Conservation (phyloP, 306 rosid species). For the Cajanus cajan region DNA sequence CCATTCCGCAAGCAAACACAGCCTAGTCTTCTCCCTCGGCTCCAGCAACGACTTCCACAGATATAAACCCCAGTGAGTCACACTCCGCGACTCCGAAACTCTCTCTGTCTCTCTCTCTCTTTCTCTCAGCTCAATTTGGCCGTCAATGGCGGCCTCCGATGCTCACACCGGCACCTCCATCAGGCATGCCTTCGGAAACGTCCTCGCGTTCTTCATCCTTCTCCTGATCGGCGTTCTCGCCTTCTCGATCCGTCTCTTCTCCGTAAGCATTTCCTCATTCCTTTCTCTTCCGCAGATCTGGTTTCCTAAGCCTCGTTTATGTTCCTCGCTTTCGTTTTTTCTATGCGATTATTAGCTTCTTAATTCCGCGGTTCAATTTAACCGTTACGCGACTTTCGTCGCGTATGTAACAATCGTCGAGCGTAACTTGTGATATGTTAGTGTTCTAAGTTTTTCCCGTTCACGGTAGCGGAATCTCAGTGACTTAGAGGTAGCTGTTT, state of each 20-base stretch:
- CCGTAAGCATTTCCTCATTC: conserved; percentile 63
- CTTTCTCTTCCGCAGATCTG: conserved; percentile 47
- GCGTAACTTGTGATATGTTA: background rate
- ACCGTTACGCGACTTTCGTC: background rate
- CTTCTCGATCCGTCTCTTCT: conserved; percentile 98
- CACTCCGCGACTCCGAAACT: background rate
- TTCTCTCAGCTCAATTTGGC: conserved; percentile 46
- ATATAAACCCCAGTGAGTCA: conserved; percentile 30
- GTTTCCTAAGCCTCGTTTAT: background rate
- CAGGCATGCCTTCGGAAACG: conserved; percentile 82
- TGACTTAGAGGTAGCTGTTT: background rate
- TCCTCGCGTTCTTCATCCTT: conserved; percentile 82
- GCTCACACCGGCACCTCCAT: conserved; percentile 47
- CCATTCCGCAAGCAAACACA: background rate
- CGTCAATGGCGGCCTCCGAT: conserved; percentile 93
- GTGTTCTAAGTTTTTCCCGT: background rate
- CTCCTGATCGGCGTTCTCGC: conserved; percentile 96
- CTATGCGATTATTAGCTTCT: conserved; percentile 4
- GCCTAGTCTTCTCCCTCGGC: background rate
- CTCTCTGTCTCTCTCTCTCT: conserved; percentile 13
- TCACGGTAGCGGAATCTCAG: background rate
- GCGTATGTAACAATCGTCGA: background rate
- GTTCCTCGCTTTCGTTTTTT: background rate
- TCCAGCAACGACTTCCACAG: conserved; percentile 31
- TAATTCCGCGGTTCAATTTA: conserved; percentile 15